phyloP scores from a whole-genome alignment of 306 rosid species.

The Canavalia ensiformis region DNA sequence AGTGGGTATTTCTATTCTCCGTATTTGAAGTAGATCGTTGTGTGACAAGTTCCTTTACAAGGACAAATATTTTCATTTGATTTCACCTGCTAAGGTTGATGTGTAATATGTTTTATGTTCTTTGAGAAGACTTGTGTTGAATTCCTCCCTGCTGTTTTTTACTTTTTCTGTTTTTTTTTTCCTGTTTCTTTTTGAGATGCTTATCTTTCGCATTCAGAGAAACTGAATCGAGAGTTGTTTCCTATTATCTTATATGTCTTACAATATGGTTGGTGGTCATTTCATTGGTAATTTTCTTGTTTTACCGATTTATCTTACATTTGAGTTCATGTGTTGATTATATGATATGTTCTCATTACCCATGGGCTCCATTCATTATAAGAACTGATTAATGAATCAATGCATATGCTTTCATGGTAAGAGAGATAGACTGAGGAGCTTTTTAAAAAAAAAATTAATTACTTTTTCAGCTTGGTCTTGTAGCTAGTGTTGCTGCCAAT shows the following conservation, averaged over 20 bases:
- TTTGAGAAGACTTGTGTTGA: slow-evolving; percentile 1
- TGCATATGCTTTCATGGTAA: background rate
- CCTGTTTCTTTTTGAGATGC: background rate
- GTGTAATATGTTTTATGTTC: slow-evolving; percentile 18
- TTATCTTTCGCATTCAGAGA: slow-evolving; percentile 7
- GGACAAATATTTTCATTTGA: background rate
- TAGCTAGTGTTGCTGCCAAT: slow-evolving; percentile 5
- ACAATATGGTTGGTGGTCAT: background rate
- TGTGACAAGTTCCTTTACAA: slow-evolving; percentile 12
- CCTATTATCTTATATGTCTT: background rate
- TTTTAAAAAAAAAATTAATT: background rate
- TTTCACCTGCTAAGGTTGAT: slow-evolving; percentile 13
- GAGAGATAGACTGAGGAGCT: background rate
- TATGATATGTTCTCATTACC: slow-evolving; percentile 9
- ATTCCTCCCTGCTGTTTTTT: slow-evolving; percentile 7
- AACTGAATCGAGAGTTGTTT: slow-evolving; percentile 10
- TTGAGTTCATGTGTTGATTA: slow-evolving; percentile 21
- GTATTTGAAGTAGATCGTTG: background rate
- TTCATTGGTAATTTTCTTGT: background rate
- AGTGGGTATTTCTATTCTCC: background rate
- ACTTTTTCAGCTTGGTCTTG: slow-evolving; percentile 13
- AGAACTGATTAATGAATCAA: background rate
- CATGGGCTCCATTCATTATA: slow-evolving; percentile 12
- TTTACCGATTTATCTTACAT: background rate
- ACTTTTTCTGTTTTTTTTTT: background rate